These are phyloP conservation scores for Metarhizium humberi DNA, from an alignment of 2,329 filamentous ascomycete genomes.

Conservation along the genomic window DNA sequence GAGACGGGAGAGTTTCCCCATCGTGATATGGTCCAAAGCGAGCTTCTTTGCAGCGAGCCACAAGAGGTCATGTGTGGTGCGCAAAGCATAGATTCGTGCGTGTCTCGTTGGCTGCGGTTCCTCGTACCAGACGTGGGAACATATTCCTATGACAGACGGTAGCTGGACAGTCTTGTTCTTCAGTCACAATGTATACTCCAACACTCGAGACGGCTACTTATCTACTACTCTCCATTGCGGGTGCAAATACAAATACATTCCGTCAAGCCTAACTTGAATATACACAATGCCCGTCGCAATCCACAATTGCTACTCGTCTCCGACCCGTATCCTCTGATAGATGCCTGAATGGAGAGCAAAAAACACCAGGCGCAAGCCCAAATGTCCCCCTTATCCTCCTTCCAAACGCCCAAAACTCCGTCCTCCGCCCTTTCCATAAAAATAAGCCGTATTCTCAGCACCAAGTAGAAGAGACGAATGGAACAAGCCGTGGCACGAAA, in stretches of 20 bases:
- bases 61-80: too few species aligned
- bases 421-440: neutral
- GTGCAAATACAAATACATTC: slow-evolving; percentile 1
- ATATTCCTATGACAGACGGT: too few species aligned
- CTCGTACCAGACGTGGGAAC: too few species aligned
- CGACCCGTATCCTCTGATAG: neutral
- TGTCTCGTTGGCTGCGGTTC: too few species aligned
- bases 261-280: neutral
- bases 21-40: too few species aligned
- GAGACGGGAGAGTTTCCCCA: too few species aligned
- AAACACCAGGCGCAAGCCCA: neutral
- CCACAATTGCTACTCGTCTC: neutral
- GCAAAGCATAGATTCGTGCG: too few species aligned
- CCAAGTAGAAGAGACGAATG: neutral
- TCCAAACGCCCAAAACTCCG: slow-evolving; percentile 3
- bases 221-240: too few species aligned
- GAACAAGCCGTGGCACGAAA: neutral
- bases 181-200: too few species aligned
- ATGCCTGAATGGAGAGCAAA: neutral
- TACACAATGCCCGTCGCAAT: neutral
- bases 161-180: too few species aligned
- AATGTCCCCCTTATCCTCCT: neutral
- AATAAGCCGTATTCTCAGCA: neutral
- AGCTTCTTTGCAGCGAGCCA: too few species aligned
- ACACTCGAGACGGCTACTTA: too few species aligned